Base-by-base conservation (phyloP, 805 yeast species). In the Cyberlindnera suaveolens region DNA sequence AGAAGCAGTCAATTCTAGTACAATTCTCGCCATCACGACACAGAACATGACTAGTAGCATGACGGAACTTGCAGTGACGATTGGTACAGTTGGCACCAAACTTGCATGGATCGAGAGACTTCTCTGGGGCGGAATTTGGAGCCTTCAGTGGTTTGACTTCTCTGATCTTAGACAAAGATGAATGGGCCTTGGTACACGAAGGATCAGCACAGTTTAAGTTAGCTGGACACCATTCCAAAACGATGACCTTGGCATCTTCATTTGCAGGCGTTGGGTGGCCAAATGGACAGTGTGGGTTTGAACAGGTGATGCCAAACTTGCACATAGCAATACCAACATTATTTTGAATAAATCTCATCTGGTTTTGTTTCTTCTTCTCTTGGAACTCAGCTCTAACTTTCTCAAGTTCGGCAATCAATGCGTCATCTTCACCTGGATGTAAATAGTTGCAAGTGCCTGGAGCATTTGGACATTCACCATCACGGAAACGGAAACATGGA, bases 221-320 rank as follows among this genome's bases (percentile, higher is more conserved):
- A 31, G 70, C 77, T 7, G 80, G 66, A 68, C 96, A 89, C 95
- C 95, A 85, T 51, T 78, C 82, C 38, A 76, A 65, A 15, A 74
- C 72, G 14, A 75, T 67, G 34, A 88, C 86, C 53, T 80, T 78
- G 26, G 89, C 88, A 48, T 75, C 79, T 48, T 73, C 77, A 64
- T 84, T 86, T 15, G 87, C 84, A 2, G 95, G 93, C 0, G 96
- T 86, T 36, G 97, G 96, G 60, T 89, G 96, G 20, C 89, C 96
- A 67, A 82, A 87, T 26, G 89, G 87, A 68, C 96, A 89, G 48
- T 77, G 65, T 48, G 80, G 87, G 56, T 85, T 85, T 19, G 85
- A 70, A 64, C 96, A 89, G 33, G 77, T 62, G 19, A 73, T 69
- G 39, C 91, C 93, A 63, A 77, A 89, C 60, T 84, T 85, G 68